phyloP scores from a whole-genome alignment of 225 moss, liverwort and hornwort species.

The Takakia lepidozioides region DNA sequence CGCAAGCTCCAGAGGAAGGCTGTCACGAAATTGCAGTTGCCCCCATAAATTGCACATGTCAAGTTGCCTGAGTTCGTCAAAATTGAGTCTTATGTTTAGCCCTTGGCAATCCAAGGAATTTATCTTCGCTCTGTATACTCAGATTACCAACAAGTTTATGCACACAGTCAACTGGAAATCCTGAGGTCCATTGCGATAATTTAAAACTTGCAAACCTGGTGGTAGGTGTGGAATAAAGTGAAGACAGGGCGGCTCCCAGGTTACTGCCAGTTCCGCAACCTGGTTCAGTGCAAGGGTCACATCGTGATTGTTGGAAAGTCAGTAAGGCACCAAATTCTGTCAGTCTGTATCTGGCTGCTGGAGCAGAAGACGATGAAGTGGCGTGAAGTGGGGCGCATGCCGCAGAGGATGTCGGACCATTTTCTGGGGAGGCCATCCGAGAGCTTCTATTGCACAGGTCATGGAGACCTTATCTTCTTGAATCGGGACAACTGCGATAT shows the following conservation, averaged over 20 bases:
- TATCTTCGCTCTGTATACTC: no score
- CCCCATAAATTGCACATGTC: no score
- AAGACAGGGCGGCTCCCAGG: constrained; percentile 58
- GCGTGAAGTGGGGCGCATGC: constrained; percentile 54
- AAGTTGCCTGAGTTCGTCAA: no score
- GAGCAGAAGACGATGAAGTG: constrained; percentile 53
- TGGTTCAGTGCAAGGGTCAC: constrained; percentile 45
- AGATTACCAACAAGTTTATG: no score
- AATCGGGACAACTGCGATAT: constrained; percentile 48
- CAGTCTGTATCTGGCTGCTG: constrained; percentile 47
- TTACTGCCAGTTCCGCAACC: constrained; percentile 51
- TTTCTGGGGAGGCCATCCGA: constrained; percentile 53
- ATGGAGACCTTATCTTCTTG: constrained; percentile 50
- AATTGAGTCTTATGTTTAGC: no score
- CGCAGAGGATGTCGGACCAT: constrained; percentile 45
- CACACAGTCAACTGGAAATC: no score
- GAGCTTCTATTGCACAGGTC: constrained; percentile 53
- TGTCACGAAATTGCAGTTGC: no score
- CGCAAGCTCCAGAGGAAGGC: no score
- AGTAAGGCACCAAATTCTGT: constrained; percentile 46
- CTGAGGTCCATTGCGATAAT: no score
- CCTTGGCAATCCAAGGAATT: no score
- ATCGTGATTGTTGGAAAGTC: constrained; percentile 60
- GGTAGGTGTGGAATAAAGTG: constrained; percentile 36
- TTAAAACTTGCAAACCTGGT: no score